Base-by-base conservation (phyloP, 768 basidiomycete species). In the Leccinum boreale region DNA sequence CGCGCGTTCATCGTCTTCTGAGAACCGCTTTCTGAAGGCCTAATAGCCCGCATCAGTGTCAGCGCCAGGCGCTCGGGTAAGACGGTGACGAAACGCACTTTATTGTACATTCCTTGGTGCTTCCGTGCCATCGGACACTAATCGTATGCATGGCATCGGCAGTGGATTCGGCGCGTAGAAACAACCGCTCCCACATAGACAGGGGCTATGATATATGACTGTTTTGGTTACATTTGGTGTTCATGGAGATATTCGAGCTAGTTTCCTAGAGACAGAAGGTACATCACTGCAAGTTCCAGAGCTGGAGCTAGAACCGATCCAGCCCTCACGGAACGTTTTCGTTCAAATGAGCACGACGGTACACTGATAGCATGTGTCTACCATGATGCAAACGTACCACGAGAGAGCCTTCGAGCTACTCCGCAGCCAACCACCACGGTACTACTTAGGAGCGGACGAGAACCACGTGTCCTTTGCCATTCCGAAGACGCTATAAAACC, bases 381-480 rank as follows among this genome's bases (percentile, higher is more conserved):
- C 72, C 74, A 98, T 50, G 95, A 94, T 12, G 91, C 95, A 24
- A 89, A 94, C 74, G 81, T 95, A 9, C 82, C 86, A 7, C 76
- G 92, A 58, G 90, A 94, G 61, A 90, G 85, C 5, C 75, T 42
- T 98, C 31, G 92, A 98, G 73, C 78, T 84, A 50, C 78, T 98
- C 75, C 31, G 31, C 92, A 86, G 70, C 74, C 44, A 9, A 62
- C 36, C 33, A 33, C 57, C 53, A 56, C 58, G 19, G 28, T 15
- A 15, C 6, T 10, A 15, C 15, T 7, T 45, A 64, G 60, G 68
- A 69, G 50, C 33, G 14, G 82, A 85, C 55, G 94, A 96, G 64
- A 94, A 97, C 63, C 92, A 94, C 47, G 85, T 94, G 17, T 94
- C 96, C 5, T 98, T 94, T 69, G 79, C 89, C 35, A 97, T 98